These are phyloP conservation scores for Fonsecaea pugnacius DNA, from an alignment of 2,329 filamentous ascomycete genomes.

Conservation along the genomic window DNA sequence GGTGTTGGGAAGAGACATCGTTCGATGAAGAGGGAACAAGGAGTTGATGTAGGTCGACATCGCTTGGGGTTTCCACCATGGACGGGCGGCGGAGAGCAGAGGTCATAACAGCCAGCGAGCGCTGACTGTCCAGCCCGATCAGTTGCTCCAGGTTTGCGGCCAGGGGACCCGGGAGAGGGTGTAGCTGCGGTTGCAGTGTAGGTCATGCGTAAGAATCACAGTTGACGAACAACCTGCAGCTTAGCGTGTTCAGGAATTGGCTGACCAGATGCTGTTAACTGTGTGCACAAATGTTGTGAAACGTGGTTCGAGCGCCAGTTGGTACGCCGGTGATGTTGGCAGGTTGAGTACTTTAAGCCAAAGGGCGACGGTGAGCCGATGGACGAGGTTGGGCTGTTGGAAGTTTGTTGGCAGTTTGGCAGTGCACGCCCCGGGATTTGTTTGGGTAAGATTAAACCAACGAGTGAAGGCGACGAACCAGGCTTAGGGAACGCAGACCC, in stretches of 20 bases:
- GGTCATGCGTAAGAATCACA: constrained; percentile 23
- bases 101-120: constrained; percentile 32
- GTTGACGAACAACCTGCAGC: background rate
- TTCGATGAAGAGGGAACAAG: constrained; percentile 35
- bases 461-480: constrained; percentile 16
- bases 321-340: background rate
- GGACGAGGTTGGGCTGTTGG: constrained; percentile 17
- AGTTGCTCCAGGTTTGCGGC: constrained; percentile 13
- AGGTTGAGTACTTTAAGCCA: background rate
- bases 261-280: background rate
- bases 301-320: constrained; percentile 3
- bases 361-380: constrained; percentile 12
- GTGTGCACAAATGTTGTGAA: background rate
- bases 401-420: constrained; percentile 5
- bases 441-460: constrained; percentile 19
- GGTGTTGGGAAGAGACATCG: constrained; percentile 30
- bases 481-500: constrained; percentile 6
- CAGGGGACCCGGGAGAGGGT: constrained; percentile 19
- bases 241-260: constrained; percentile 3
- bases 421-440: constrained; percentile 16
- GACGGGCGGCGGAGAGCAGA: constrained; percentile 34
- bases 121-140: constrained; percentile 17
- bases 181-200: constrained; percentile 14
- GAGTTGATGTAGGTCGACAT: constrained; percentile 38
- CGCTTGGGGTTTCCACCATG: constrained; percentile 38